Evolutionary conservation across 768 basidiomycete genomes (phyloP), one percentile per base, ranked within the genome.

Genomic region (Wakefieldia striispora): DNA sequence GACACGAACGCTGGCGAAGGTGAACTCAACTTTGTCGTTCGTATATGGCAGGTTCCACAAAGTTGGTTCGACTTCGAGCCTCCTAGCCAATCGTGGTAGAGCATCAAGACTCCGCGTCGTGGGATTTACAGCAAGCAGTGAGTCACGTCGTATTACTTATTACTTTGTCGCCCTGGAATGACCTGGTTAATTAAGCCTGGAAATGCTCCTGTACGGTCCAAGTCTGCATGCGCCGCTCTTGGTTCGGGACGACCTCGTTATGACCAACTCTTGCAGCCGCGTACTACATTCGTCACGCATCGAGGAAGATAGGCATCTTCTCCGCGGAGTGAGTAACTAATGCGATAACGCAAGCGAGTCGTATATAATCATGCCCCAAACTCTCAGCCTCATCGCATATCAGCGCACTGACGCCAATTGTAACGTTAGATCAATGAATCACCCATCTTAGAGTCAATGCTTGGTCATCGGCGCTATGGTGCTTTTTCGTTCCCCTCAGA

Each of bases 261-360:
- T 45, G 26, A 73, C 72, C 24, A n/a, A 54, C 63, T 13, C 54
- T 50, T 38, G 60, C 69, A 39, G 73, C 76, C 47, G 72, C 74
- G 3, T 82, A 80, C 61, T 93, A 94, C 68, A 26, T 9, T 29
- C 5, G 73, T 93, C 17, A 88, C 88, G 6, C 33, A 80, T 81
- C 47, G 78, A 76, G 49, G 80, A 84, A 24, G 92, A 95, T 70
- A 91, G 95, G 34, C 87, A 88, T 63, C 69, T 95, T 33, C 70
- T 88, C 50, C 78, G 84, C 48, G 94, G 94, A 78, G 91, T 85
- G 51, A 57, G 55, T 58, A 7, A 33, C 13, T 33, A 33, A 40
- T 27, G 17, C 31, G 41, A 37, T 29, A 17, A 23, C 40, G 29
- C 44, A 37, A 19, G 41, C 10, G 23, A 44, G 34, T 42, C 45